Evolutionary conservation across 768 basidiomycete species (phyloP).

Genomic region (Tricholoma bakamatsutake): DNA sequence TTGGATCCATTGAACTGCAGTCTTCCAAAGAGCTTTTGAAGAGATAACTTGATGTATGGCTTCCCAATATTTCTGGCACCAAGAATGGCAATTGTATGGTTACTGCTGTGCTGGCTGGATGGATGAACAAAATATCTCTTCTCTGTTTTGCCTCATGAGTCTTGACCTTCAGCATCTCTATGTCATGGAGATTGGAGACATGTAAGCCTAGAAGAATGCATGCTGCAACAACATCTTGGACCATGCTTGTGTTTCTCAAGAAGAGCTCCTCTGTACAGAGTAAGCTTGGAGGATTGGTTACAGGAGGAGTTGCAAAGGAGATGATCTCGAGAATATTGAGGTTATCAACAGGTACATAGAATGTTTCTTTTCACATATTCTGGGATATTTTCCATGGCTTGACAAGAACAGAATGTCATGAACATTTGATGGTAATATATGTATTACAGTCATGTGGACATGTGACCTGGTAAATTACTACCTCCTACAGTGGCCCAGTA

Average conservation of each 20-base stretch:
- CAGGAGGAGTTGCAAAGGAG: too few species aligned
- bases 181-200: background rate
- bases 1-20: background rate
- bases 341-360: too few species aligned
- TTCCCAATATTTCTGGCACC: background rate
- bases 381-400: too few species aligned
- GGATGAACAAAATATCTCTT: background rate
- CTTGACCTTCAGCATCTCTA: background rate
- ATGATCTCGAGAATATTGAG: too few species aligned
- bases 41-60: background rate
- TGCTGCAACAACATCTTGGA: background rate
- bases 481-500: too few species aligned
- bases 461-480: too few species aligned
- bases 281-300: too few species aligned
- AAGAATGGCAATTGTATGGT: background rate
- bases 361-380: too few species aligned
- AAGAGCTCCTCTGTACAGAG: background rate
- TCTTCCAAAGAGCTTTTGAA: background rate
- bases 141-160: background rate
- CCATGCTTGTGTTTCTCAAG: background rate
- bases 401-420: too few species aligned
- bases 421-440: too few species aligned
- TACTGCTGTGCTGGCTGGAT: background rate
- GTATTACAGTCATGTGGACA: too few species aligned
- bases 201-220: background rate